Evolutionary conservation across 805 yeast species (phyloP), one percentile per base, ranked within the genome.

Genomic region (Wickerhamiella slavikovae): DNA sequence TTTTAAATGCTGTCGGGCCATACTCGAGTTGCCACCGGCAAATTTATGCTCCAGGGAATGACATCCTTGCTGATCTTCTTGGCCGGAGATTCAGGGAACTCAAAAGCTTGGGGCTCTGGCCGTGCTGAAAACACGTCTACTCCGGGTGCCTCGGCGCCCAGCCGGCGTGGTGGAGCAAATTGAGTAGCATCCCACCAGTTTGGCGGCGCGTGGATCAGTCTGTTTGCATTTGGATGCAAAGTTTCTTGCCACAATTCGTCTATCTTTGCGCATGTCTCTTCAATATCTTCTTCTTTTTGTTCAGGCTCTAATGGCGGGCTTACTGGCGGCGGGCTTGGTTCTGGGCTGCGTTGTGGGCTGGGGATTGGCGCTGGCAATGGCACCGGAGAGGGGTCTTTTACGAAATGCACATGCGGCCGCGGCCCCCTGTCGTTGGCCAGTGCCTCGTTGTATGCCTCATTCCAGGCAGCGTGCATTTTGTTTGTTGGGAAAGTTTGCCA

Each of bases 141-240:
- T 16, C 12, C 27, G 9, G 28, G 34, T 4, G 33, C 34, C n/a
- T 33, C 33, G 9, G 28, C 17, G 12, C 19, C 27, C 8, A 42
- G 23, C 17, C 14, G 12, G 16, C 24, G 27, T 14, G 42, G 35
- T 8, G 46, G 46, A 30, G 36, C 38, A 18, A 40, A 43, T 14
- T 18, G 19, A 7, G 25, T 16, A 4, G 43, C 41, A 12, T 42
- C 41, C 46, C 46, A 42, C 22, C 33, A 34, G 17, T 35, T 35
- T 7, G 41, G 37, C 10, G 38, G 27, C 4, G 44, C 40, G 16
- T 18, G 25, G 20, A 42, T 36, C 12, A 36, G 19, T 13, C 30
- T 27, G 5, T 22, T 15, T 15, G 25, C 26, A 17, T 37, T 32
- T 24, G 17, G 31, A 5, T 25, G n/a, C n/a, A 20, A 20, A 19